Evolutionary conservation across 2,329 filamentous ascomycete species (phyloP), one percentile per base, ranked within the genome.

Genomic region (Raffaelea albimanens): DNA sequence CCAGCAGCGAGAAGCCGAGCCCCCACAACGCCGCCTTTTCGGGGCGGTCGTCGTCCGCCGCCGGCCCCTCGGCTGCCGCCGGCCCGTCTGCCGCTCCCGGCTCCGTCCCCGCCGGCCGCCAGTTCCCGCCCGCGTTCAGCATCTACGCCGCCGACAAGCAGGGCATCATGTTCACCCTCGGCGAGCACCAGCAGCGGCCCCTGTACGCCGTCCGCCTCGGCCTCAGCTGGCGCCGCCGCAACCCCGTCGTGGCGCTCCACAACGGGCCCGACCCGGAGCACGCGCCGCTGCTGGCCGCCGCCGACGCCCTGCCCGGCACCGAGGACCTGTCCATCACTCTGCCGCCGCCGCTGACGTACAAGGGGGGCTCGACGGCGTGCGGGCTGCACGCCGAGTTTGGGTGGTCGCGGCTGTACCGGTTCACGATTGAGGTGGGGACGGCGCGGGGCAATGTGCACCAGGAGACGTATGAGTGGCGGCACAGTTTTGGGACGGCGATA

Each of bases 401-500:
- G 33, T 54, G 52, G 50, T 43, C 50, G 29, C 53, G 50, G 40
- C 20, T 48, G 3, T 66, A 63, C 44, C 44, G 48, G n/a, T 67
- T 71, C 49, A 41, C 51, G 34, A 59, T 68, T 45, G 61, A 66
- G 47, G 58, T 66, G 25, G 57, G 60, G 31, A 48, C 57, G 41
- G 44, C 40, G 19, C 48, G 23, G n/a, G 20, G 33, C 18, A 44
- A 46, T 5, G 39, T 47, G n/a, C 46, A 48, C 20, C 49, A 53
- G 20, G 68, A 71, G 54, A 43, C 51, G 18, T 72, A 69, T 52
- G 64, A 71, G 58, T 73, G 70, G 70, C 64, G 68, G 3, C 59
- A 63, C 50, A 64, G 62, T 49, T 55, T 55, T 31, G 63, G 64
- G 39, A 50, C 51, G 4, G 67, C 63, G 36, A 58, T 71, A 25